These are phyloP conservation scores for Rubus idaeus DNA, from an alignment of 306 rosid genomes.

Conservation along the genomic window DNA sequence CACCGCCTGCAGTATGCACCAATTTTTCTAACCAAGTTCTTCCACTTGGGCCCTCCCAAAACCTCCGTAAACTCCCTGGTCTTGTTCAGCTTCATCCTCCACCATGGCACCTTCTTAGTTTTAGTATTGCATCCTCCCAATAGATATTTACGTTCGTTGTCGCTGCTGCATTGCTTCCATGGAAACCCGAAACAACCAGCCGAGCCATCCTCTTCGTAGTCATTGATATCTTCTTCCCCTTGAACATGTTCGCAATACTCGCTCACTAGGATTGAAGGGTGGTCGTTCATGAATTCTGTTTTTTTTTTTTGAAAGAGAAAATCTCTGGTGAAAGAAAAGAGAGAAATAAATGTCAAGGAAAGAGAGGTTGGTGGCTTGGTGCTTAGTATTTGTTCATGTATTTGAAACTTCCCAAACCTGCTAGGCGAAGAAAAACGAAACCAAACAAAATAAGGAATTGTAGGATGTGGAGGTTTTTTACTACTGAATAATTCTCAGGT, in stretches of 20 bases:
- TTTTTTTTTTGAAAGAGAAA: background rate
- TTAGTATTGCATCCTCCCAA: background rate
- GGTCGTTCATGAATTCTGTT: slow-evolving; percentile 1
- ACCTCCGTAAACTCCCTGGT: slow-evolving; percentile 55
- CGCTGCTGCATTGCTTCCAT: slow-evolving; percentile 22
- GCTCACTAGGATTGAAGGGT: slow-evolving; percentile 23
- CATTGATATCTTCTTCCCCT: slow-evolving; percentile 15
- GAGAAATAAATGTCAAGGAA: background rate
- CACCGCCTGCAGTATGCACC: slow-evolving; percentile 34
- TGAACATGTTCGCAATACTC: slow-evolving; percentile 4
- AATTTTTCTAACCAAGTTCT: slow-evolving; percentile 63
- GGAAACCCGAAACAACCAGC: slow-evolving; percentile 38
- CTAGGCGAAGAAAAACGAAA: background rate
- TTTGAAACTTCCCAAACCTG: background rate
- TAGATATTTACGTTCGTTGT: slow-evolving; percentile 21
- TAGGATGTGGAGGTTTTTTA: background rate
- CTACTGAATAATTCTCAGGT: background rate
- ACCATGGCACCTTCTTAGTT: slow-evolving; percentile 36
- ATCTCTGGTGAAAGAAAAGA: background rate
- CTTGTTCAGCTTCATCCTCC: slow-evolving; percentile 42
- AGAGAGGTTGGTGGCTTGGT: no score
- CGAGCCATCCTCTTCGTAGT: background rate
- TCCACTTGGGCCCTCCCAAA: slow-evolving; percentile 76
- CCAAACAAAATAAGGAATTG: background rate
- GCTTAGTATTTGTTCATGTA: no score